phyloP scores from a whole-genome alignment of 2,329 filamentous ascomycete genomes.

The Ceratocystis harringtonii region DNA sequence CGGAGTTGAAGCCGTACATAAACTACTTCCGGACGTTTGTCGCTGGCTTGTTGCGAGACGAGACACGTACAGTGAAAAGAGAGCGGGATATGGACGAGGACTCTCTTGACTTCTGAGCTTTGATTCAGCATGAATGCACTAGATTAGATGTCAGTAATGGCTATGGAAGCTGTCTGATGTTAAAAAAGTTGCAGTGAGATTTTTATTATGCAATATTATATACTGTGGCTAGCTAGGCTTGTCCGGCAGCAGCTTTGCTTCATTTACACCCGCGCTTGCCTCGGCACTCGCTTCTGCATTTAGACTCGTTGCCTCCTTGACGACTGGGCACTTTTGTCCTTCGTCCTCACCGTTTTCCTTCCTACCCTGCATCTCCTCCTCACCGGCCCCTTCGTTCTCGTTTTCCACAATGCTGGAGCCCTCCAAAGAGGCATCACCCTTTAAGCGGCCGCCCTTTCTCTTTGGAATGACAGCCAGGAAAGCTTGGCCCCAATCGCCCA shows the following conservation, averaged over 20 bases:
- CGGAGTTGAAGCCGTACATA: conserved; percentile 79
- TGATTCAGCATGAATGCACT: neutral
- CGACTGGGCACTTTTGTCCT: conserved; percentile 6
- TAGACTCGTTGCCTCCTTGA: conserved; percentile 12
- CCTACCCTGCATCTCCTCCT: conserved; percentile 18
- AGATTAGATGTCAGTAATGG: neutral
- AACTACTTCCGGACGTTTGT: conserved; percentile 81
- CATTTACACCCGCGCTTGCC: neutral
- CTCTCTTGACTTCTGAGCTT: conserved; percentile 36
- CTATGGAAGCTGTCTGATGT: neutral
- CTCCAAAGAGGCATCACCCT: conserved; percentile 21
- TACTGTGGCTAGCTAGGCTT: neutral
- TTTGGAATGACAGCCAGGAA: conserved; percentile 82
- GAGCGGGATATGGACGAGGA: conserved; percentile 36
- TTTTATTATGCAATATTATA: neutral
- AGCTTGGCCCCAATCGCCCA: conserved; percentile 78
- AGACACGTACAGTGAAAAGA: conserved; percentile 40
- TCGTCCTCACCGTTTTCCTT: conserved; percentile 8
- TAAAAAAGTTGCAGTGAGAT: neutral
- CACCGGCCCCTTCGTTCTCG: conserved; percentile 23
- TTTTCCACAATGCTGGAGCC: conserved; percentile 19
- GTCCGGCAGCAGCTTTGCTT: conserved; percentile 3
- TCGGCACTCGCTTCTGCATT: conserved; percentile 9
- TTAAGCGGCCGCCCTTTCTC: conserved; percentile 67
- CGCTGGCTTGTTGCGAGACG: conserved; percentile 60